Evolutionary conservation across 2,329 filamentous ascomycete species (phyloP), one percentile per base, ranked within the genome.

Genomic region (Claviceps fusiformis): DNA sequence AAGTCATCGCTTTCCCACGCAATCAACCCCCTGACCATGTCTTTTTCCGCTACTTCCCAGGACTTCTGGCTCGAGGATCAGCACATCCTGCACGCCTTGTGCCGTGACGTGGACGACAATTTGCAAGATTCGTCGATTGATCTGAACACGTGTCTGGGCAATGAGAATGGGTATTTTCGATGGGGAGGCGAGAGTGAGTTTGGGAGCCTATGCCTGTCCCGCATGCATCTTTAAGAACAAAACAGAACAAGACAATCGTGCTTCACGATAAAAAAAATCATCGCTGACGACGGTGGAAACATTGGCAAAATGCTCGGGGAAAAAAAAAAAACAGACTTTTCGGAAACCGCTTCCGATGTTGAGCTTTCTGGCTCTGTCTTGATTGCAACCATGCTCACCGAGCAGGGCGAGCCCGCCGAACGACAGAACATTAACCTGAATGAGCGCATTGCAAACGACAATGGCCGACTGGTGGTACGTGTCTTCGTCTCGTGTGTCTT

Each of bases 161-260:
- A 60, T 17, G 35, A 48, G 6, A 56, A 60, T 39, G 59, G 59
- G 3, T 59, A 53, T 50, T 60, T 60, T 39, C 41, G 45, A 19
- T 60, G 57, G 59, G 56, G 53, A n/a, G 57, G 57, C 9, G 59
- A 45, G 4, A 55, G 59, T 60, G 50, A 45, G 59, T 13, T 3
- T 9, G 7, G 3, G 29, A 7, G 46, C 3, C 9, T n/a, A 27
- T 29, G 44, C 19, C 24, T 33, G 4, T n/a, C n/a, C n/a, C n/a
- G n/a, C n/a, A n/a, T n/a, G n/a, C n/a, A n/a, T n/a, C n/a, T n/a
- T n/a, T n/a, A n/a, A n/a, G n/a, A n/a, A n/a, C n/a, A n/a, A n/a
- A n/a, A n/a, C n/a, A n/a, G n/a, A n/a, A n/a, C n/a, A n/a, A n/a
- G n/a, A n/a, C n/a, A n/a, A n/a, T n/a, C n/a, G n/a, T n/a, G n/a